A percentile compares a stretch with the other conserved stretches of the same genome.
Conservation (phyloP, 768 basidiomycete genomes). For the Collybia mongolica region DNA sequence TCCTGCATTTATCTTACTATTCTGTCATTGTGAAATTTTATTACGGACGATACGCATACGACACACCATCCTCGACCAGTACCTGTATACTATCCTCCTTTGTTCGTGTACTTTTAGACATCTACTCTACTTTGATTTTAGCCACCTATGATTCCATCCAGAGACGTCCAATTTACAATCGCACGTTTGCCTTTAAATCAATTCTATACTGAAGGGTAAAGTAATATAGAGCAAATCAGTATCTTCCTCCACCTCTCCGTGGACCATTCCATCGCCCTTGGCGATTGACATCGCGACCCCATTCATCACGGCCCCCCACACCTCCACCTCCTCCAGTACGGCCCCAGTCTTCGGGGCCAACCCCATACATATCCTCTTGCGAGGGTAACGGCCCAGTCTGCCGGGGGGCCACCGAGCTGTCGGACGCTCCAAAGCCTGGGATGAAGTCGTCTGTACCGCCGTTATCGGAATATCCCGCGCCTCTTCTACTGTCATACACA, state of each 20-base stretch:
- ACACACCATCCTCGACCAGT: neutral
- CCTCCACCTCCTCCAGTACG: slow-evolving; percentile 30
- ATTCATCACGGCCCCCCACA: slow-evolving; percentile 27
- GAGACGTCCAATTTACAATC: neutral
- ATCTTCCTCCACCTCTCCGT: slow-evolving; percentile 20
- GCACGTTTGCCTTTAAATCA: neutral
- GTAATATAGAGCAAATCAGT: slow-evolving; percentile 9
- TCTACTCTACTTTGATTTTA: neutral
- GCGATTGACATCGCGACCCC: slow-evolving; percentile 23
- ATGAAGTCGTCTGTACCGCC: slow-evolving; percentile 56
- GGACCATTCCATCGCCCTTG: slow-evolving; percentile 26
- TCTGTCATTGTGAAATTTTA: neutral
- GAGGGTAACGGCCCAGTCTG: slow-evolving; percentile 29
- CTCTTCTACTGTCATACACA: slow-evolving; percentile 16
- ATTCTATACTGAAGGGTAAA: neutral
- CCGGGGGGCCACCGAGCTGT: slow-evolving; percentile 16
- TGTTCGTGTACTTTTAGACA: slow-evolving; percentile 5
- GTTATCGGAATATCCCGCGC: slow-evolving; percentile 23
- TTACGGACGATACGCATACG: neutral
- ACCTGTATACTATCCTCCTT: slow-evolving; percentile 1
- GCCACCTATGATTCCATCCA: neutral
- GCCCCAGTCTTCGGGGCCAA: slow-evolving; percentile 36
- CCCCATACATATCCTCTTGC: slow-evolving; percentile 53
- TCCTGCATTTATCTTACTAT: neutral
- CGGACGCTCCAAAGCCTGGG: slow-evolving; percentile 56